Base-by-base conservation (phyloP, 345 rosid species). In the Luvunga scandens region DNA sequence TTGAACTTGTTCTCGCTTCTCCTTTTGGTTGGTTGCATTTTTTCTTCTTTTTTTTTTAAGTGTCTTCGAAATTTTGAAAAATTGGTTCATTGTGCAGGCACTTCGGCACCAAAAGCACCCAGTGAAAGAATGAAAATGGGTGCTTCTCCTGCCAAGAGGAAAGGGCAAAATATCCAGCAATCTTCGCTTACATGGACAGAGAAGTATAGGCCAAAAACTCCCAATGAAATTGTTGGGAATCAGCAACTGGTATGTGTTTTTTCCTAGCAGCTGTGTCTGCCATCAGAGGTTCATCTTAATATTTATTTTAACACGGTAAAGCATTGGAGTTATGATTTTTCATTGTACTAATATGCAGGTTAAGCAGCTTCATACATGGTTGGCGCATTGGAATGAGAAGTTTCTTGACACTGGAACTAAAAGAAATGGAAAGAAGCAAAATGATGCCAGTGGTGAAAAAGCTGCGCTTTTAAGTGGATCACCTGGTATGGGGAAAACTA, bases 401-500 rank as follows among this genome's bases (percentile, higher is more conserved):
- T 90, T 88, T 87, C 89, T 88, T 67, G 84, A 86, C 80, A 71
- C 79, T 83, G 94, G 92, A 77, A 88, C 71, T 71, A 95, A 89
- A 83, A 92, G 88, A 76, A 93, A 90, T 80, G 93, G 92, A 22
- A 94, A 94, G 83, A 93, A 88, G 75, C 81, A 87, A 80, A 91
- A 75, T 87, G 98, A 93, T 81, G 73, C 93, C 69, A 72, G 78
- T 80, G 88, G 93, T 66, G 94, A 91, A 80, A 96, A 96, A 79
- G 98, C 95, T 77, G 91, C 91, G 59, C 88, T 95, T 72, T 85
- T 95, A 79, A 90, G 97, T 75, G 99, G 99, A 87, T 80, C 97
- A 73, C 99, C 99, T 57, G 99, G 99, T 70, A 94, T 92, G 78
- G 98, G 99, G 81, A 95, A 95, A 88, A 95, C 99, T 75, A 90